Conservation (phyloP, 1,139 yeast genomes). For the Kodamaea alishanica region DNA sequence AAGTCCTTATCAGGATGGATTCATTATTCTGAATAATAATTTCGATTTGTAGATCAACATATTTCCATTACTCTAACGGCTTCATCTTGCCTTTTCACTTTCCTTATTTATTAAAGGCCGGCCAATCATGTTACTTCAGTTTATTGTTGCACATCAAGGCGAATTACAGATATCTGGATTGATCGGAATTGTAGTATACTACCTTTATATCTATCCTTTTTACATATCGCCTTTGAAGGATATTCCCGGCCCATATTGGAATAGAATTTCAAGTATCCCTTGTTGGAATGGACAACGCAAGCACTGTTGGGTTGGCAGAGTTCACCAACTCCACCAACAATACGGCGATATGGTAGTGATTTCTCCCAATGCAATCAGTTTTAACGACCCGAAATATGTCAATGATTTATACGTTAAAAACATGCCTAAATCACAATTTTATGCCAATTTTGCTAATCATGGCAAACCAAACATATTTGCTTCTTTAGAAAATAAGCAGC, state of each 20-base stretch:
- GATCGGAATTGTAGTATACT: constrained; percentile 18
- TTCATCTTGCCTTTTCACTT: too few relatives aligned
- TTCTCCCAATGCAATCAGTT: constrained; percentile 60
- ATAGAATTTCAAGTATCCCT: constrained; percentile 46
- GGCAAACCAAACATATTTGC: constrained; percentile 60
- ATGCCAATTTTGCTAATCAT: constrained; percentile 60
- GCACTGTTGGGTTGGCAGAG: constrained; percentile 48
- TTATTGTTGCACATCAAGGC: neutral
- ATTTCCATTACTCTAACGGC: too few relatives aligned
- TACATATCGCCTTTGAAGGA: constrained; percentile 46
- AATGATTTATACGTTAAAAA: constrained; percentile 57
- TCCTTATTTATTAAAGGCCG: constrained; percentile 1
- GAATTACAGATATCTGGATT: constrained; percentile 1
- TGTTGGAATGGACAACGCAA: constrained; percentile 52
- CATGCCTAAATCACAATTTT: constrained; percentile 58
- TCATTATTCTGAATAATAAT: too few relatives aligned
- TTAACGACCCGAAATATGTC: constrained; percentile 44
- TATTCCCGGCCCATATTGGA: constrained; percentile 60
- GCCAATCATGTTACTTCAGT: neutral
- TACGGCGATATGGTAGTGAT: constrained; percentile 62
- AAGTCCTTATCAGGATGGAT: too few relatives aligned
- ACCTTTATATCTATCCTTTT: constrained; percentile 42
- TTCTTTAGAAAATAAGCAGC: constrained; percentile 46
- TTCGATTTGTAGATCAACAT: too few relatives aligned
- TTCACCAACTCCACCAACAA: constrained; percentile 48